Base-by-base conservation (phyloP, 2,329 filamentous ascomycete species). In the Colletotrichum tofieldiae region DNA sequence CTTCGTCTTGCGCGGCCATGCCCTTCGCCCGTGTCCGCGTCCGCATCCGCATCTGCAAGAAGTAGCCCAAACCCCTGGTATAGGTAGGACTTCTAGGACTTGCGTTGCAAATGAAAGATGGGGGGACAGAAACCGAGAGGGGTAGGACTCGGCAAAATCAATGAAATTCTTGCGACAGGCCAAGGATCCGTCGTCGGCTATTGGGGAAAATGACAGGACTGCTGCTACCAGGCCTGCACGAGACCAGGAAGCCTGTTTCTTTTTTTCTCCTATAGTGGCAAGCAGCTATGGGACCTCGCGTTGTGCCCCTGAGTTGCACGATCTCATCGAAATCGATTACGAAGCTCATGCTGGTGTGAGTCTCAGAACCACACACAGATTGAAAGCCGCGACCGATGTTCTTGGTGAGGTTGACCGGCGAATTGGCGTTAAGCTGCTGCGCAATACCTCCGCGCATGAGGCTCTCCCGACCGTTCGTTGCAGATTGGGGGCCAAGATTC, bases 401-500 rank as follows among this genome's bases (percentile, higher is more conserved):
- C 47, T 58, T 18, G 23, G 32, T 26, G 49, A 61, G 52, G 52
- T 26, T 16, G 37, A 65, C 39, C 23, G 18, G 39, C 32, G 49
- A 37, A 23, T 55, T 41, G 43, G 23, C 7, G 41, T 20, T 43
- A 29, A 45, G 55, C 29, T 56, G 14, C 39, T 56, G 14, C 39
- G 26, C 63, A 29, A 29, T 39, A 47, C 37, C 29, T 41, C 49
- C 26, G 29, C 35, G 41, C 55, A 54, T 71, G 56, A 67, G 55
- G 32, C 39, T 61, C 67, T 26, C 64, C 55, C 7, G 29, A 45
- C 41, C 26, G 37, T 54, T 61, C 51, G 58, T 29, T 32, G 58
- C 59, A 45, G 52, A 49, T 59, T 63, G 58, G 65, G 65, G 51
- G 58, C 69, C 65, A 45, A 59, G 59, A 52, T 26, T 20, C 37